Evolutionary conservation across 2,329 filamentous ascomycete species (phyloP), one percentile per base, ranked within the genome.

Genomic region (Nothophoma quercina): DNA sequence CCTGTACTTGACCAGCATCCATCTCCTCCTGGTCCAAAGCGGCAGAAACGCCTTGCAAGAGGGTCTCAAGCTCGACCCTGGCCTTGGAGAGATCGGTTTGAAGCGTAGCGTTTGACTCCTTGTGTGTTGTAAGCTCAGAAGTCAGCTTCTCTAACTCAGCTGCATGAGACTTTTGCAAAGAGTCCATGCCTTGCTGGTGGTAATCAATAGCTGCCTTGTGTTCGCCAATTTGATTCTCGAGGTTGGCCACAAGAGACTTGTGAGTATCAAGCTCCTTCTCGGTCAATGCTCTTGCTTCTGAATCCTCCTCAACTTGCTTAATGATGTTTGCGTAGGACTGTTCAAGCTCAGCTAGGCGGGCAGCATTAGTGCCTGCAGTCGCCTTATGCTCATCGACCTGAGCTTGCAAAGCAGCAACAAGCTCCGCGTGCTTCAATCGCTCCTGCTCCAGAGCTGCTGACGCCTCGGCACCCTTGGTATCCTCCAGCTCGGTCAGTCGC

Each of bases 341-440:
- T 73, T 96, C 91, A 12, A 96, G 81, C 59, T 89, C 84, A 3
- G 86, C 81, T 23, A 96, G 86, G 64, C 87, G 90, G 30, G 82
- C 71, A 10, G 86, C 80, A 64, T 93, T 90, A 60, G 79, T 82
- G 58, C 83, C 82, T 63, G 96, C 88, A 29, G 89, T 84, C 3
- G 82, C 78, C 76, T 90, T 93, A 76, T 96, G 92, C 68, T 91
- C 87, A 43, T 93, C 86, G 45, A 97, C 88, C 69, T 96, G 88
- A 53, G 77, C 81, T 57, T 89, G 88, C 33, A 97, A 76, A 18
- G 77, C 69, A 46, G 81, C 79, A 9, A 86, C 75, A 18, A 81
- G 80, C 29, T 83, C 79, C 53, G 86, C 79, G 19, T 79, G 77
- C 59, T 75, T 74, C 4, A 62, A 30, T 13, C 72, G 71, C 66